Base-by-base conservation (phyloP, 306 rosid species). In the Benincasa hispida region DNA sequence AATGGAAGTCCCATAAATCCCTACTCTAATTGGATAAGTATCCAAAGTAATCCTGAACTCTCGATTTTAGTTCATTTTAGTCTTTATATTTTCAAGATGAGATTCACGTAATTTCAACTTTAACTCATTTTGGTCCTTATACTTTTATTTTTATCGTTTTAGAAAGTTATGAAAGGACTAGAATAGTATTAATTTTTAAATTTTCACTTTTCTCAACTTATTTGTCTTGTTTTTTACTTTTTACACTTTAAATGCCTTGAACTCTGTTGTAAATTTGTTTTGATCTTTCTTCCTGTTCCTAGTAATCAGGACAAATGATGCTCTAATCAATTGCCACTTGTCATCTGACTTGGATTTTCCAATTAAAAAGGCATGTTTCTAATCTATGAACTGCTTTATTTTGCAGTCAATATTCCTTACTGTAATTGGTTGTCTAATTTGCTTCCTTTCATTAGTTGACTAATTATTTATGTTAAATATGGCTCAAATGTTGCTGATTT, bases 381-480 rank as follows among this genome's bases (percentile, higher is more conserved):
- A 41, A 9, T 45, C 18, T 45, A 2, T 2, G 51, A 45, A 45
- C 51, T 45, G 12, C 51, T 59, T 65, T 1, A 6, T 19, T 66
- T 66, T 66, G 17, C 12, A 37, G 28, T 39, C 30, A 5, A 66
- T 35, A 39, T 67, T 3, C 32, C 18, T 67, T 67, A n/a, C 32
- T 67, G 74, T 67, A 21, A 63, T 41, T 80, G 78, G 57, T 69
- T 69, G 75, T 69, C 34, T 14, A 30, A 70, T 24, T 47, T 25
- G 22, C 39, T 69, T 27, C 34, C 11, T 67, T 22, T 41, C 12
- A 10, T 12, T 3, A 24, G 21, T 65, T 62, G n/a, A 62, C 37
- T 17, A 62, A 15, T 60, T 27, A 6, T 60, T 28, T 5, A 39
- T 21, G 12, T n/a, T 39, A 39, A n/a, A 65, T 62, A 18, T 19